Conservation (phyloP, 2,329 filamentous ascomycete species). For the Penicillium sp. region DNA sequence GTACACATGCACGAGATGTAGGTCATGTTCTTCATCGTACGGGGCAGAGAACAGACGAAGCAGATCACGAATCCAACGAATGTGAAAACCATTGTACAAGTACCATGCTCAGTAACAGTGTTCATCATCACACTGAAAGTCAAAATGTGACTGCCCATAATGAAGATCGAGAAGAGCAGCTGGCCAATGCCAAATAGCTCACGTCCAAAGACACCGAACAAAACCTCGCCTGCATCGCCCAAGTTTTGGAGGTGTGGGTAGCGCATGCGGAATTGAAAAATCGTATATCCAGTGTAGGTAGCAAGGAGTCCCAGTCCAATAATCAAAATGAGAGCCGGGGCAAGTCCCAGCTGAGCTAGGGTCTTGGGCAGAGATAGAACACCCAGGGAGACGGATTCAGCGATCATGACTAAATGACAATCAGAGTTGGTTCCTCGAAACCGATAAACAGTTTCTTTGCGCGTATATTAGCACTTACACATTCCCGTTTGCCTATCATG, state of each 20-base stretch:
- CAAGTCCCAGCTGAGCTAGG: constrained; percentile 21
- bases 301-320: constrained; percentile 56
- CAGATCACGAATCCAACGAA: constrained; percentile 60
- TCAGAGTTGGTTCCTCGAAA: not conserved
- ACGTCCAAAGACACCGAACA: constrained; percentile 60
- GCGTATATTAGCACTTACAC: constrained; percentile 14
- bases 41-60: constrained; percentile 58
- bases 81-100: constrained; percentile 63
- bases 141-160: constrained; percentile 68
- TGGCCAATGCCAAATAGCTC: constrained; percentile 64
- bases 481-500: constrained; percentile 23
- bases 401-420: constrained; percentile 22
- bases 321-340: constrained; percentile 52
- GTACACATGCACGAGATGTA: constrained; percentile 60
- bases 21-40: constrained; percentile 62
- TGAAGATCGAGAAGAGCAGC: constrained; percentile 64
- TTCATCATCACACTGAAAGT: constrained; percentile 69
- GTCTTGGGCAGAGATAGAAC: constrained; percentile 22
- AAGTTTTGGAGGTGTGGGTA: constrained; percentile 65
- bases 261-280: constrained; percentile 57
- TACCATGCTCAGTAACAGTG: constrained; percentile 59
- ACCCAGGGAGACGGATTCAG: constrained; percentile 24
- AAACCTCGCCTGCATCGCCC: constrained; percentile 63
- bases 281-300: constrained; percentile 59
- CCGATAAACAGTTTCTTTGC: not conserved